Evolutionary conservation across 805 yeast genomes (phyloP), one percentile per base, ranked within the genome.

Genomic region (Metschnikowia peoriensis): DNA sequence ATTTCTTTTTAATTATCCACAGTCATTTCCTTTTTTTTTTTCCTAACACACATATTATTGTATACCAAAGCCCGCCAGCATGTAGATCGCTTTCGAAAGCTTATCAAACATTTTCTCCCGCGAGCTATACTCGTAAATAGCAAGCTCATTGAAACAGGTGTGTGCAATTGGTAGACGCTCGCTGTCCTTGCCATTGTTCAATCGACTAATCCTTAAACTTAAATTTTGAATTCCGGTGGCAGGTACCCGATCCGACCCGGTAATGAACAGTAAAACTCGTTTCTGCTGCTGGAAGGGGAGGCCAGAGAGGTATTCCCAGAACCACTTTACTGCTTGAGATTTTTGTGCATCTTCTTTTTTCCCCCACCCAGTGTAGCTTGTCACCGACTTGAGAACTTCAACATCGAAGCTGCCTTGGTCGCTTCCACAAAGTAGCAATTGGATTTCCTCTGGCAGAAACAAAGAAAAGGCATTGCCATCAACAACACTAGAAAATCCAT

Each of bases 111-210:
- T 70, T 55, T 80, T 82, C n/a, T 78, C 81, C 53, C 73, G 72
- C 6, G 80, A 64, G 12, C 69, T 59, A 66, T 93, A 93, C 38
- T 83, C 83, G 67, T 83, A 87, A 6, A 94, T 59, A 50, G 93
- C 86, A 27, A 93, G 66, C 71, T 93, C 97, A 65, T 93, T 94
- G 73, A 94, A 93, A 61, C 99, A 93, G 0, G 98, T 94, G 65
- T 93, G 98, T 0, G 97, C 90, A 14, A 86, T 72, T 0, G 98
- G 98, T 15, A 92, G 69, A 45, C 86, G 72, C 1, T 79, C 74
- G 38, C 72, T 66, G 34, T 73, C 76, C 1, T 56, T 60, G 7
- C 68, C 72, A 28, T 56, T 55, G 15, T 58, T 56, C 11, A 72
- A 61, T 50, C 80, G 79, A 14, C 86, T 80, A n/a, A 93, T 80